phyloP scores from a whole-genome alignment of 2,329 filamentous ascomycete genomes.

The Aschersonia sp. region DNA sequence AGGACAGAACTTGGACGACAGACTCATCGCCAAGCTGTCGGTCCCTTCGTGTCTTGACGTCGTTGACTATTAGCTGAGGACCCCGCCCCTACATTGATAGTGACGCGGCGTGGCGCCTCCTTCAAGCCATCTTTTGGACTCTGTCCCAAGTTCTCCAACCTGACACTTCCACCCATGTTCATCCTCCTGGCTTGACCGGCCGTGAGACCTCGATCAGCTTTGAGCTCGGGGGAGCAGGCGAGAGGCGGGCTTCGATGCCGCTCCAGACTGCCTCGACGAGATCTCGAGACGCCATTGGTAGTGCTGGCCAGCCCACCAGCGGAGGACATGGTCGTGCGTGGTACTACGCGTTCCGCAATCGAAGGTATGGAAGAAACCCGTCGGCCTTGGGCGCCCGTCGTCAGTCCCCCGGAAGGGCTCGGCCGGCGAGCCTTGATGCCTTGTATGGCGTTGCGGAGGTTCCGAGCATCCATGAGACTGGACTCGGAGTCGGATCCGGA shows the following conservation, averaged over 20 bases:
- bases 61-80: slow-evolving; percentile 9
- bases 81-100: slow-evolving; percentile 18
- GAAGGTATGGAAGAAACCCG: slow-evolving; percentile 30
- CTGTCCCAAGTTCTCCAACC: slow-evolving; percentile 12
- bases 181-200: slow-evolving; percentile 42
- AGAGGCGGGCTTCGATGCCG: slow-evolving; percentile 38
- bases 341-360: slow-evolving; percentile 10
- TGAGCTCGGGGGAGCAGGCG: slow-evolving; percentile 32
- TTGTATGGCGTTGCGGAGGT: slow-evolving; percentile 40
- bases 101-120: slow-evolving; percentile 19
- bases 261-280: slow-evolving; percentile 35
- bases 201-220: slow-evolving; percentile 27
- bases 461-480: slow-evolving; percentile 34
- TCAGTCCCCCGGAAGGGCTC: slow-evolving; percentile 20
- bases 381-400: slow-evolving; percentile 19
- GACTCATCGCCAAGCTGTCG: slow-evolving; percentile 15
- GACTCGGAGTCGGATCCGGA: slow-evolving; percentile 36
- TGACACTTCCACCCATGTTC: slow-evolving; percentile 33
- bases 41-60: slow-evolving; percentile 16
- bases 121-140: slow-evolving; percentile 11
- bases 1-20: background rate
- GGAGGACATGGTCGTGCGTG: slow-evolving; percentile 23
- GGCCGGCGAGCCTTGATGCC: slow-evolving; percentile 30
- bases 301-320: slow-evolving; percentile 27
- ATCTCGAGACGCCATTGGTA: slow-evolving; percentile 40